These are phyloP conservation scores for Xanthoconium stramineum DNA, from an alignment of 768 basidiomycete genomes.

Conservation along the genomic window DNA sequence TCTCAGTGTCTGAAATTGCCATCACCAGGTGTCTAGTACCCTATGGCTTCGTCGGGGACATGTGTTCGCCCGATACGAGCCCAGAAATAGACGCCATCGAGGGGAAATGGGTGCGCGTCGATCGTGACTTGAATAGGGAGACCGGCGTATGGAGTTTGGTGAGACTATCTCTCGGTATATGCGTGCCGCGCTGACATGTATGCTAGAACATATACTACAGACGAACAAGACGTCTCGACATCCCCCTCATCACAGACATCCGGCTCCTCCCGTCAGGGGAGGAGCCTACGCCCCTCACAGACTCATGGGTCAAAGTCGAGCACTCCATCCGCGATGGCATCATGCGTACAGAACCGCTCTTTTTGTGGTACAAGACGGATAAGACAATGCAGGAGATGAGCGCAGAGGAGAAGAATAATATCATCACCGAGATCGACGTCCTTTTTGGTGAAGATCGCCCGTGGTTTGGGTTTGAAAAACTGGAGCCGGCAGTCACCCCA, in stretches of 20 bases:
- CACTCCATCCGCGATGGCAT: slow-evolving; percentile 67
- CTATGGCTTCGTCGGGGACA: slow-evolving; percentile 49
- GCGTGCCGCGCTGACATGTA: not conserved
- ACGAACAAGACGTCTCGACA: slow-evolving; percentile 77
- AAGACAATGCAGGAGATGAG: slow-evolving; percentile 63
- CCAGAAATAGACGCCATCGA: slow-evolving; percentile 70
- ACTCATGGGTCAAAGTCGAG: slow-evolving; percentile 62
- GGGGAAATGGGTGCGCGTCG: slow-evolving; percentile 89
- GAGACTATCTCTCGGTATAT: not conserved
- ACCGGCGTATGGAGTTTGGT: slow-evolving; percentile 60
- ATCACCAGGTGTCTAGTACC: slow-evolving; percentile 65
- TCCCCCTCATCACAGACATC: slow-evolving; percentile 75
- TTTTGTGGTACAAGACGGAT: slow-evolving; percentile 75
- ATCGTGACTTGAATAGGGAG: slow-evolving; percentile 72
- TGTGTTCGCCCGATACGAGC: slow-evolving; percentile 70
- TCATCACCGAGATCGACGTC: slow-evolving; percentile 92
- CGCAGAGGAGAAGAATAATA: slow-evolving; percentile 50
- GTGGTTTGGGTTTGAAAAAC: slow-evolving; percentile 83
- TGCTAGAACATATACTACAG: slow-evolving; percentile 73
- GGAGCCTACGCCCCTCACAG: slow-evolving; percentile 41
- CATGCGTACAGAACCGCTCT: slow-evolving; percentile 51
- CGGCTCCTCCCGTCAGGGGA: slow-evolving; percentile 57
- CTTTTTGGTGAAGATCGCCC: slow-evolving; percentile 80
- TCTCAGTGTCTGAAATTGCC: slow-evolving; percentile 78
- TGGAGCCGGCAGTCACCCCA: slow-evolving; percentile 57